These are phyloP conservation scores for Cladophialophora chaetospira DNA, from an alignment of 2,329 filamentous ascomycete species.

Conservation along the genomic window DNA sequence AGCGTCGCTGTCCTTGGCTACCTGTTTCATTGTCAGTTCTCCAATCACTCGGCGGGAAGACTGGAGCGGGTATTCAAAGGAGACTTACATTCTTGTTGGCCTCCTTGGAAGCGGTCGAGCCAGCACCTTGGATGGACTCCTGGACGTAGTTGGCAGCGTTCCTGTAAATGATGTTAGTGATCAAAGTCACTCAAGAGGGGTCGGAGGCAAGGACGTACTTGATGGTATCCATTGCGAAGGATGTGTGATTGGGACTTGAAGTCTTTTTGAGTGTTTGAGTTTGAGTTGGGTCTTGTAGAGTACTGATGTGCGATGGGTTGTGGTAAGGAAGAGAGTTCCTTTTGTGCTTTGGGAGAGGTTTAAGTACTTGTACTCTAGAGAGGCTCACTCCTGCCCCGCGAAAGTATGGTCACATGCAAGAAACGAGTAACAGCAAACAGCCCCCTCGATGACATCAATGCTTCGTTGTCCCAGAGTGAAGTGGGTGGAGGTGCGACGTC, in stretches of 20 bases:
- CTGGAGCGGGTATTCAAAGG: no score
- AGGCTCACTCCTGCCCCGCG: no score
- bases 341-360: no score
- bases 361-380: no score
- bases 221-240: constrained; percentile 33
- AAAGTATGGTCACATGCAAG: no score
- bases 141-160: constrained; percentile 71
- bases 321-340: background rate
- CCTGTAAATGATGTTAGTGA: constrained; percentile 33
- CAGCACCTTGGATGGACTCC: constrained; percentile 62
- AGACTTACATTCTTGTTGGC: constrained; percentile 69
- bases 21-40: no score
- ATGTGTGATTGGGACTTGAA: constrained; percentile 10
- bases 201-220: constrained; percentile 21
- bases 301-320: background rate
- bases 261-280: constrained; percentile 10
- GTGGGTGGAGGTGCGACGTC: no score
- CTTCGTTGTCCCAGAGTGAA: no score
- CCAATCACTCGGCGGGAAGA: no score
- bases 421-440: no score
- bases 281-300: background rate
- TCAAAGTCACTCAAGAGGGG: background rate
- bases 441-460: no score
- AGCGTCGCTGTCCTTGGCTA: constrained; percentile 63
- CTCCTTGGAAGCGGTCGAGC: constrained; percentile 64